Evolutionary conservation across 345 rosid species (phyloP).

Genomic region (Eucalyptus regnans): DNA sequence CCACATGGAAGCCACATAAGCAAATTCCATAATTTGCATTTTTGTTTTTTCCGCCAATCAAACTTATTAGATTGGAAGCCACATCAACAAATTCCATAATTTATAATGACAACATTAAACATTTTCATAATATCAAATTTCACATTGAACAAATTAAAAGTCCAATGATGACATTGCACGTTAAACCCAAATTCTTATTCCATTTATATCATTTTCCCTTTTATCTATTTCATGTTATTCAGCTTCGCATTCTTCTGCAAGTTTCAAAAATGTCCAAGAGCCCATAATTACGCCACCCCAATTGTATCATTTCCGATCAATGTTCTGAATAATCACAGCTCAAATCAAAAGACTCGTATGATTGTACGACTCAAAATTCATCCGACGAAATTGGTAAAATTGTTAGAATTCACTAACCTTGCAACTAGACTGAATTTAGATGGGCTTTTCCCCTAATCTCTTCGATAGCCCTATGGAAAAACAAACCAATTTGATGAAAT

Average conservation of each 20-base stretch:
- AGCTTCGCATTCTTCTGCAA: background rate
- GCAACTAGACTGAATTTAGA: background rate
- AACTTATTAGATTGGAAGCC: background rate
- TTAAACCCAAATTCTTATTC: background rate
- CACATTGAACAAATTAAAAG: background rate
- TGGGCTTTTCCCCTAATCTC: background rate
- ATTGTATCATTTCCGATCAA: background rate
- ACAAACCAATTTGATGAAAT: background rate
- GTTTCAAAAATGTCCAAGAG: background rate
- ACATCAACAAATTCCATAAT: background rate
- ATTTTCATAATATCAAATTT: background rate
- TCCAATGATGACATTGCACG: accelerated
- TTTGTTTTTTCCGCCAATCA: background rate
- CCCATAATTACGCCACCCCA: background rate
- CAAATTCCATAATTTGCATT: background rate
- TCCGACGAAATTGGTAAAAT: background rate
- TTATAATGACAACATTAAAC: background rate
- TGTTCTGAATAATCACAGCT: background rate
- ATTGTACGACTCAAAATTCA: background rate
- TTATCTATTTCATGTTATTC: background rate
- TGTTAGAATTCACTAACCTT: background rate
- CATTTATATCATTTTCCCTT: background rate
- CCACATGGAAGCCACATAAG: background rate
- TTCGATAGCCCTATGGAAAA: background rate
- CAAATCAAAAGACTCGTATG: background rate